phyloP scores from a whole-genome alignment of 2,329 filamentous ascomycete genomes.

The Aspergillus calidoustus region DNA sequence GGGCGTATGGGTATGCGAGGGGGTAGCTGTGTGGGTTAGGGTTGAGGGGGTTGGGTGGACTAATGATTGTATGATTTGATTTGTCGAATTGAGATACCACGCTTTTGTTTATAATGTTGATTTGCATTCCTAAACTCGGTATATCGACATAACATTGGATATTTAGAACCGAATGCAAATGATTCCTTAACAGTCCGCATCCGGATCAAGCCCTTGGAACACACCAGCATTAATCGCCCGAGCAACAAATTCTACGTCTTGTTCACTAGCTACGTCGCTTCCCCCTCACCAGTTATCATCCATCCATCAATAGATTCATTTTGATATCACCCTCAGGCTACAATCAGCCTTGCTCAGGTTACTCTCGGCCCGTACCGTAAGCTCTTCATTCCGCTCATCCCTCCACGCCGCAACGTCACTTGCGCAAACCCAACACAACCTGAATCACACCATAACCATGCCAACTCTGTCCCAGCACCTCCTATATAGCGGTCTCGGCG shows the following conservation, averaged over 20 bases:
- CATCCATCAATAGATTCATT: no score
- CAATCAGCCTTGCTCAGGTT: background rate
- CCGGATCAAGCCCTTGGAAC: no score
- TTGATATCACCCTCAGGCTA: no score
- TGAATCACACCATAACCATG: no score
- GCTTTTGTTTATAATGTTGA: background rate
- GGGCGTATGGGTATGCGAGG: background rate
- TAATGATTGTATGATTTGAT: background rate
- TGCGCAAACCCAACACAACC: background rate
- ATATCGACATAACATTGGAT: no score
- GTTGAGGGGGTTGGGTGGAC: background rate
- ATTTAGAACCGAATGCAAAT: no score
- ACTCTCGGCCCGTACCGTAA: background rate
- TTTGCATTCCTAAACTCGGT: background rate
- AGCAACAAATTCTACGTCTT: no score
- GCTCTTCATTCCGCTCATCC: background rate
- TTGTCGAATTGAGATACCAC: background rate
- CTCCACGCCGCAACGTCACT: background rate
- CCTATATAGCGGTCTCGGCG: background rate
- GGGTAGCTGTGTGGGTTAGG: background rate
- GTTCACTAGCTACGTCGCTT: no score
- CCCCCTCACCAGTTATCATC: no score
- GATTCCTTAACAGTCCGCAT: no score
- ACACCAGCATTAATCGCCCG: no score
- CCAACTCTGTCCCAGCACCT: background rate